A percentile compares a stretch with the other conserved stretches of the same genome.
Evolutionary conservation across 352 stramenopile genomes (phyloP).

Genomic region (Globisporangium paddicum): DNA sequence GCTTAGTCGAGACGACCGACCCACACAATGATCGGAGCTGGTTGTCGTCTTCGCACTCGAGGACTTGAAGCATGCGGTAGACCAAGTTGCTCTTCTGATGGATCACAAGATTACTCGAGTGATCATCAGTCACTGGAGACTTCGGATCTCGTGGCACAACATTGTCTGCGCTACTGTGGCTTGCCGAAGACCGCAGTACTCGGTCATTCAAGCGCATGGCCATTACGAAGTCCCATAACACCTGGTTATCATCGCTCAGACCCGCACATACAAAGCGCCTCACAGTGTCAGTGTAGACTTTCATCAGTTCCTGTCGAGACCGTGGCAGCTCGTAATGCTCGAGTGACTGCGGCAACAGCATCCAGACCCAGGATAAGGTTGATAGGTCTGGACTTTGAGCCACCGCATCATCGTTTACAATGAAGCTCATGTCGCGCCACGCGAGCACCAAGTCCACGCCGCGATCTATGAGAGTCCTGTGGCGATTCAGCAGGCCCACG

Average conservation of each 20-base stretch:
- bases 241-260: constrained; percentile 25
- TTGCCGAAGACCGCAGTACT: background rate
- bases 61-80: constrained; percentile 7
- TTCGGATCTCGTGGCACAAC: background rate
- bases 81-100: constrained; percentile 3
- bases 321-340: constrained; percentile 2
- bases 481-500: constrained; percentile 16
- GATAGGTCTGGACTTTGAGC: background rate
- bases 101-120: background rate
- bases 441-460: constrained; percentile 29
- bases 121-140: background rate
- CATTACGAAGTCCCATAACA: constrained; percentile 36
- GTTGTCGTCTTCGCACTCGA: constrained; percentile 8
- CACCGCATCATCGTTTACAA: background rate
- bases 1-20: constrained; percentile 1
- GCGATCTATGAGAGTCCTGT: constrained; percentile 23
- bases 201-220: constrained; percentile 30
- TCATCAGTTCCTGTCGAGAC: constrained; percentile 18
- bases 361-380: constrained; percentile 33
- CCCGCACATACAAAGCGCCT: constrained; percentile 18
- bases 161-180: background rate
- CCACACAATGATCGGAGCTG: background rate
- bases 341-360: constrained; percentile 19
- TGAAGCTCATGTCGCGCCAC: constrained; percentile 26
- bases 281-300: constrained; percentile 9